Base-by-base conservation (phyloP, 2,329 filamentous ascomycete species). In the Apiospora arundinis region DNA sequence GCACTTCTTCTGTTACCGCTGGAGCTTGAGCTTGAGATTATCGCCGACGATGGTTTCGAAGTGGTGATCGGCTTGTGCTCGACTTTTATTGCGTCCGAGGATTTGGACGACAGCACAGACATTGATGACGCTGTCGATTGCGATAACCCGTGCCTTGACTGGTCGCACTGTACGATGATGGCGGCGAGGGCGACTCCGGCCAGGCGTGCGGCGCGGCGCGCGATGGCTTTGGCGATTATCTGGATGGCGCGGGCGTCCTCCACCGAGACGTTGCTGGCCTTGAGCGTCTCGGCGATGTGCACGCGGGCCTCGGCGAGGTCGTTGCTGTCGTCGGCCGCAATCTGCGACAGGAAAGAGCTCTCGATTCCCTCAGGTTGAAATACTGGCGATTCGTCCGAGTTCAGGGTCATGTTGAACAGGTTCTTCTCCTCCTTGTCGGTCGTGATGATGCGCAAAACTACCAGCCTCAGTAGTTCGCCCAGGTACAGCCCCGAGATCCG, bases 401-500 rank as follows among this genome's bases (percentile, higher is more conserved):
- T 2, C 12, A 73, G 5, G 1, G 49, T 42, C 45, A 78, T 70
- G 12, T 67, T 67, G 25, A 77, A 67, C 8, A 52, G 14, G 0
- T 56, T 32, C 0, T 71, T 48, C 1, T 71, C 70, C 1, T 56
- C 25, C 0, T 71, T 48, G 2, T 71, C 70, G 69, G 81, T 76
- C 49, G n/a, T n/a, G n/a, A n/a, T n/a, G n/a, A 83, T 67, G 6
- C 84, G 81, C 32, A 93, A 77, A 14, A 95, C 82, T 21, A 89
- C 89, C 23, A 90, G 86, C 63, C 93, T 88, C 67, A 95, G 85
- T 49, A 95, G 91, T 78, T 95, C 93, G 18, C 93, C 93, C 68
- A 95, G 81, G 81, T 95, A 95, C 89, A 95, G 92, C 73, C 93
- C 93, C 0, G 91, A 93, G n/a, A 95, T 88, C 49, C 92, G 90